These are phyloP conservation scores for Viola odorata DNA, from an alignment of 345 rosid species.

Conservation along the genomic window DNA sequence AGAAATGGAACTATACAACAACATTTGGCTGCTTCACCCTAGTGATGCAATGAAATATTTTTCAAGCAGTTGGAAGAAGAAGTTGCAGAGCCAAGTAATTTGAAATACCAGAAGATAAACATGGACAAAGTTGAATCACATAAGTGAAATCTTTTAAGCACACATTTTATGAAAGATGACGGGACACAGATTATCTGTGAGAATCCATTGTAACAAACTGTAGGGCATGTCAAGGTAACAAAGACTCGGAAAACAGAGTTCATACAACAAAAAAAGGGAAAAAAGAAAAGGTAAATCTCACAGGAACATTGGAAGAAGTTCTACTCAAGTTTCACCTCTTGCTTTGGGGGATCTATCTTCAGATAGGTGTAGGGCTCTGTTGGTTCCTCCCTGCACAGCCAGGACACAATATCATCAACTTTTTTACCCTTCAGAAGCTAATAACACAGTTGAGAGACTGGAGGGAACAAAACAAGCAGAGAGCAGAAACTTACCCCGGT, in stretches of 20 bases:
- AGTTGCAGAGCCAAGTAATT: too few relatives aligned
- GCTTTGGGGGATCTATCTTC: conserved; percentile 71
- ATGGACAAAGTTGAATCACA: too few relatives aligned
- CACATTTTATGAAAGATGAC: too few relatives aligned
- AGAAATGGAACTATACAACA: too few relatives aligned
- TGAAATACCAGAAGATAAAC: too few relatives aligned
- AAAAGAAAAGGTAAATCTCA: neutral
- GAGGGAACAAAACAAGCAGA: neutral
- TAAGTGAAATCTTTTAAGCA: too few relatives aligned
- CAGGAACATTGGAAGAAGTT: neutral
- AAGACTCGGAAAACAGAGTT: neutral
- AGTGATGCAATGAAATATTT: too few relatives aligned
- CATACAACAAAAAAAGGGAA: too few relatives aligned
- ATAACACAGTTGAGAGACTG: neutral
- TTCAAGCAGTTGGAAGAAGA: too few relatives aligned
- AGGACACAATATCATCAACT: conserved; percentile 9
- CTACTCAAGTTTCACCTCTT: conserved; percentile 64
- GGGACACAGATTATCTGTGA: too few relatives aligned
- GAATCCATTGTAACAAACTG: too few relatives aligned
- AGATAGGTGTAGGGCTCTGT: conserved; percentile 76
- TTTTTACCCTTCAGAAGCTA: neutral
- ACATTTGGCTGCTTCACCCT: too few relatives aligned
- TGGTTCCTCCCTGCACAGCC: conserved; percentile 78
- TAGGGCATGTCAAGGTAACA: neutral
- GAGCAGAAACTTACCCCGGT: conserved; percentile 61